Evolutionary conservation across 2,329 filamentous ascomycete species (phyloP).

Genomic region (Colletotrichum magnum): DNA sequence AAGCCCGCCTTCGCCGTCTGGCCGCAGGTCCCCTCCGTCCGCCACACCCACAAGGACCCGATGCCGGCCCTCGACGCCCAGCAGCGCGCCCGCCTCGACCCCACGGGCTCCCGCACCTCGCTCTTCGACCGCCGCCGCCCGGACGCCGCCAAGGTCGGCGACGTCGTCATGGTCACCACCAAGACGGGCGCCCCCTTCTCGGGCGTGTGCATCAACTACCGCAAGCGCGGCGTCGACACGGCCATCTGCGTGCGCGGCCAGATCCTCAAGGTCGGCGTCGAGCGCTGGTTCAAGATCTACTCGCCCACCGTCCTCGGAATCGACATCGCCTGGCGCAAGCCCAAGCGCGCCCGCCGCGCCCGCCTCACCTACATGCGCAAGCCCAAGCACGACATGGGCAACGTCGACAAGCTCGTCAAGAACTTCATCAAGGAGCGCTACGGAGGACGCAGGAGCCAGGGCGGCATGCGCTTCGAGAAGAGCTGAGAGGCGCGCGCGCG

Average conservation of each 20-base stretch:
- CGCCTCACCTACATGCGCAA: constrained; percentile 92
- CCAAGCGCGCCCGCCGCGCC: constrained; percentile 88
- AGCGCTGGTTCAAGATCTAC: constrained; percentile 99
- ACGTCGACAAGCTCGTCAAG: constrained; percentile 83
- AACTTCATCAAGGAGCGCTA: constrained; percentile 63
- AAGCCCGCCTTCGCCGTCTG: constrained; percentile 44
- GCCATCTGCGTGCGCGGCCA: constrained; percentile 89
- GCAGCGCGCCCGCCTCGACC: constrained; percentile 84
- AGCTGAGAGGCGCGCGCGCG: neutral
- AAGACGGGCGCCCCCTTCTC: constrained; percentile 88
- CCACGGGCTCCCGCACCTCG: constrained; percentile 83
- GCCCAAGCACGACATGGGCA: constrained; percentile 89
- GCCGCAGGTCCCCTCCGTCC: constrained; percentile 69
- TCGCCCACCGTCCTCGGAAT: constrained; percentile 90
- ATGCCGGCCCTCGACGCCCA: constrained; percentile 75
- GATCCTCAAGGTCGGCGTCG: constrained; percentile 87
- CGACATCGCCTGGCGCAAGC: constrained; percentile 90
- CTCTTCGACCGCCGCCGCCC: constrained; percentile 85
- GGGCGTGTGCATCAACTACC: constrained; percentile 89
- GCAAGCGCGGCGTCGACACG: constrained; percentile 89
- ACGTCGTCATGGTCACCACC: constrained; percentile 91
- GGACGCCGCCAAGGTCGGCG: constrained; percentile 86
- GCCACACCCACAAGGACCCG: constrained; percentile 74
- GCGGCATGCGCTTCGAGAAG: constrained; percentile 34
- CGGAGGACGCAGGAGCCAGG: constrained; percentile 49